Conservation (phyloP, 495 filamentous ascomycete species). For the Neurospora sp. region DNA sequence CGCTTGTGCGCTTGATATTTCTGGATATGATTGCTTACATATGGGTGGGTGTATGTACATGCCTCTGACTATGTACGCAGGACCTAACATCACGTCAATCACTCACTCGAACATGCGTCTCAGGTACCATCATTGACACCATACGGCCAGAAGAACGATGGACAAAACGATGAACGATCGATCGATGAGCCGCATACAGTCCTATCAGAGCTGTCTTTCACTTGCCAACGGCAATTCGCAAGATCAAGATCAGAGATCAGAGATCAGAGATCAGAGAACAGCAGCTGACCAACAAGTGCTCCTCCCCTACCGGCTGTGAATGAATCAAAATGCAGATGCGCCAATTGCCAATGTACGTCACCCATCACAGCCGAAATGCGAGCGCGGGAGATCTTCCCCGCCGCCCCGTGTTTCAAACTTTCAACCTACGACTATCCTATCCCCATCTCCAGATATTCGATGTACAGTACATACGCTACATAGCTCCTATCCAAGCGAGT, state of each 20-base stretch:
- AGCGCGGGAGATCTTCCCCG: not conserved
- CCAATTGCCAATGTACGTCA: not conserved
- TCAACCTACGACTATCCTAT: not conserved
- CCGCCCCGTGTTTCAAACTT: not conserved
- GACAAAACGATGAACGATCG: not conserved
- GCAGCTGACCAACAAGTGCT: not conserved
- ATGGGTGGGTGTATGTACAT: not conserved
- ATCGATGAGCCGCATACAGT: not conserved
- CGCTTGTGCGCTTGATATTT: not conserved
- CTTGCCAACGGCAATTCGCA: not conserved
- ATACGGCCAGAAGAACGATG: not conserved
- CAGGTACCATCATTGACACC: not conserved
- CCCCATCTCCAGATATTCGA: not conserved
- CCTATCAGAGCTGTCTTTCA: not conserved
- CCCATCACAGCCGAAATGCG: not conserved
- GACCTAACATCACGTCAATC: too few relatives aligned
- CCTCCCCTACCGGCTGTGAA: not conserved
- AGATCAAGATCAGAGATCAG: not conserved
- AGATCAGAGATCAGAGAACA: not conserved
- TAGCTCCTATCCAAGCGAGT: not conserved
- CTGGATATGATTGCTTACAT: not conserved
- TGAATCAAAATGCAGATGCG: not conserved
- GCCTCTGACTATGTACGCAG: too few relatives aligned
- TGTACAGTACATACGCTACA: not conserved
- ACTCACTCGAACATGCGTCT: not conserved